Percentiles rank a stretch among this genome's conserved stretches.
Evolutionary conservation across 2,329 filamentous ascomycete genomes (phyloP).

Genomic region (Grosmannia penicillata): DNA sequence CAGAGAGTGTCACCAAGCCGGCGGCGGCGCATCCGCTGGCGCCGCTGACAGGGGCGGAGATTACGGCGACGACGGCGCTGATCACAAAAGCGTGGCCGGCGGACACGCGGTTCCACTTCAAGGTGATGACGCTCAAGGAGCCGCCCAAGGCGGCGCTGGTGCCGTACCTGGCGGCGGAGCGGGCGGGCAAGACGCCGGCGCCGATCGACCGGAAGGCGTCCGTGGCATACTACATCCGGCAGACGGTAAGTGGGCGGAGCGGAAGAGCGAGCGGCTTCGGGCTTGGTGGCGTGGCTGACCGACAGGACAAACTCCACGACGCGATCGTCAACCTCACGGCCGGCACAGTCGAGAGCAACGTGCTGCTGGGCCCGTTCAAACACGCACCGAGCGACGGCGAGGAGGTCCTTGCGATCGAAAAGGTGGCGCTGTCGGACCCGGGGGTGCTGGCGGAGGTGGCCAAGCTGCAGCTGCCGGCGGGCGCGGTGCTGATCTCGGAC

Average conservation of each 20-base stretch:
- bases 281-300: too few species aligned
- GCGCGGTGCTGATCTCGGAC: slow-evolving; percentile 41
- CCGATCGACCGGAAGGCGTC: slow-evolving; percentile 34
- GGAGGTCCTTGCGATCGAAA: slow-evolving; percentile 44
- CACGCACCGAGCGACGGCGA: slow-evolving; percentile 44
- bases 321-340: slow-evolving; percentile 24
- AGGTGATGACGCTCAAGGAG: slow-evolving; percentile 44
- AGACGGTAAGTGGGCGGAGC: slow-evolving; percentile 37
- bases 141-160: slow-evolving; percentile 36
- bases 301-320: slow-evolving; percentile 42
- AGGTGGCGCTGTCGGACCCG: slow-evolving; percentile 36
- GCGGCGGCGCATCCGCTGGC: slow-evolving; percentile 38
- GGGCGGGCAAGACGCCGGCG: slow-evolving; percentile 22
- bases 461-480: slow-evolving; percentile 45
- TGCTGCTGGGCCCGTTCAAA: slow-evolving; percentile 26
- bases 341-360: slow-evolving; percentile 3
- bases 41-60: slow-evolving; percentile 42
- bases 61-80: slow-evolving; percentile 31
- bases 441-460: slow-evolving; percentile 43
- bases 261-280: neutral
- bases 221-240: slow-evolving; percentile 42
- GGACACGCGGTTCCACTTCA: slow-evolving; percentile 43
- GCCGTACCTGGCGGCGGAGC: slow-evolving; percentile 34
- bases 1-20: too few species aligned
- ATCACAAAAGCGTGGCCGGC: slow-evolving; percentile 39